Evolutionary conservation across 441 rosid species (phyloP).

Genomic region (Daphne laureola): DNA sequence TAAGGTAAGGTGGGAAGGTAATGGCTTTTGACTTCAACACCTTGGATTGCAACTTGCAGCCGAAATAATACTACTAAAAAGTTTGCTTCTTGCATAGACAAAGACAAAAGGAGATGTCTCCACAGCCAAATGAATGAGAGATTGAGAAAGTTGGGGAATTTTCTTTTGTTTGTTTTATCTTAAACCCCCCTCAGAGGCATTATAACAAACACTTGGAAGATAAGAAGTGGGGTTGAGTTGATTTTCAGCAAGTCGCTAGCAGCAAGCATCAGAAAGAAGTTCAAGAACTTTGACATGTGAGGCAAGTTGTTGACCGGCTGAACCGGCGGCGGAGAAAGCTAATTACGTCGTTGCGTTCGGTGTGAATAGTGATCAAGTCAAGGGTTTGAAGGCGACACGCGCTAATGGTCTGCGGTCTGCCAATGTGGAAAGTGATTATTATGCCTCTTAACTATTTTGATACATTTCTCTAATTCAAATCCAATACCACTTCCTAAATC

Average conservation of each 20-base stretch:
- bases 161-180: not conserved
- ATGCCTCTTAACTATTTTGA: no score
- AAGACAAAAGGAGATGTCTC: no score
- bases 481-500: no score
- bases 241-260: no score
- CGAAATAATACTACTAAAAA: not conserved
- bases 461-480: no score
- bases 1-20: slow-evolving; percentile 3
- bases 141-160: not conserved
- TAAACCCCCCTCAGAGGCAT: not conserved
- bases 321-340: no score
- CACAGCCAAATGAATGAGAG: not conserved
- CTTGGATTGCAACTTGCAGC: slow-evolving; percentile 7
- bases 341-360: no score
- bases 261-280: no score
- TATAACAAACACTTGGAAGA: slow-evolving; percentile 1
- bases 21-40: slow-evolving; percentile 37
- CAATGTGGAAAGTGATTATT: no score
- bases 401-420: not conserved
- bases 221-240: not conserved
- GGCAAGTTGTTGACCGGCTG: no score
- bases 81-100: no score
- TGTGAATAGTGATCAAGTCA: not conserved
- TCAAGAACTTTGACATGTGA: no score
- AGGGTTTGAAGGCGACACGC: slow-evolving; percentile 7